A percentile compares a stretch with the other conserved stretches of the same genome.
Conservation (phyloP, 2,329 filamentous ascomycete species). For the Xylariaceae sp. region DNA sequence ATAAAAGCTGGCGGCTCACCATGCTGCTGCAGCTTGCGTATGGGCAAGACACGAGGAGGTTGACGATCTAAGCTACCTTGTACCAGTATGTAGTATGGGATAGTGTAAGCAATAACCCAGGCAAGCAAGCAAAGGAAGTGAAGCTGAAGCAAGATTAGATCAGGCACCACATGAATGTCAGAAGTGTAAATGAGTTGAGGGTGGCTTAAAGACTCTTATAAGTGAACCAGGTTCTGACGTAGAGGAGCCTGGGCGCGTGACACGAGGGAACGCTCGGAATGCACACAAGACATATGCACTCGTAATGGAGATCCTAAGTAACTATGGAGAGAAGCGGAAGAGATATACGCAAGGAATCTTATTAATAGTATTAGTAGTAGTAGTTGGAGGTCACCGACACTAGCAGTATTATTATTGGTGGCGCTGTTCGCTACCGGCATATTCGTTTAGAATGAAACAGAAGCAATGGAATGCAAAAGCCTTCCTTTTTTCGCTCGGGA, state of each 20-base stretch:
- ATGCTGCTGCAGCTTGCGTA: conserved; percentile 20
- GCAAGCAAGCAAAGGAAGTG: too few relatives aligned
- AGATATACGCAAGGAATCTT: too few relatives aligned
- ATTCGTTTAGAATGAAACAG: too few relatives aligned
- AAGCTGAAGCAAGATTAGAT: too few relatives aligned
- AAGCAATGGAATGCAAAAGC: conserved; percentile 1
- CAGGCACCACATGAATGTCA: too few relatives aligned
- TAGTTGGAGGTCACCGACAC: background rate
- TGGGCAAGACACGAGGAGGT: conserved; percentile 18
- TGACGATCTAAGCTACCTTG: too few relatives aligned
- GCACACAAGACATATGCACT: background rate
- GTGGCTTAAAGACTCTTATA: conserved; percentile 13
- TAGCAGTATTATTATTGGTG: background rate
- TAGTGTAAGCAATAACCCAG: too few relatives aligned
- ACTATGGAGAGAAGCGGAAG: too few relatives aligned
- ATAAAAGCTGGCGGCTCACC: conserved; percentile 18
- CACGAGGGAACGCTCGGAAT: background rate
- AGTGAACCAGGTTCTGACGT: conserved; percentile 6
- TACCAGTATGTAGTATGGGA: too few relatives aligned
- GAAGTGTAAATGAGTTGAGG: too few relatives aligned
- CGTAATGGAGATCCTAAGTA: too few relatives aligned
- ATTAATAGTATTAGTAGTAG: background rate
- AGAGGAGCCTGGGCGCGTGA: background rate
- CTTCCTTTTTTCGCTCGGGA: too few relatives aligned
- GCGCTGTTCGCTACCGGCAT: background rate